Conservation (phyloP, 352 stramenopile species). For the Phytophthora citrophthora region DNA sequence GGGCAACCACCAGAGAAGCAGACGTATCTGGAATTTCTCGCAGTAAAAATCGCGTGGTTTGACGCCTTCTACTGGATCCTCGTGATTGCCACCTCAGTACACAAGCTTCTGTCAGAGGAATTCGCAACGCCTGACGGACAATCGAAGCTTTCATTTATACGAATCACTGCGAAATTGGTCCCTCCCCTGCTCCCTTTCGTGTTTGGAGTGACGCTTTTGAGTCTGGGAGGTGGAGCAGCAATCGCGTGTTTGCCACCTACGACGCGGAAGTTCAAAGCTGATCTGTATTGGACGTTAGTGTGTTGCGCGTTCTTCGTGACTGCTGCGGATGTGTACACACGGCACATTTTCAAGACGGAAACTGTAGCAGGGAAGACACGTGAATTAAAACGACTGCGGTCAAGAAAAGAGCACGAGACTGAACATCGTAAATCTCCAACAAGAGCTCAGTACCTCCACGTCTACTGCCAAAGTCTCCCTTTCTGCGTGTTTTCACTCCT, state of each 20-base stretch:
- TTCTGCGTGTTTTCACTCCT: slow-evolving; percentile 17
- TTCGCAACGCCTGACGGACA: slow-evolving; percentile 1
- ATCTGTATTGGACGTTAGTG: slow-evolving; percentile 21
- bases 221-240: slow-evolving; percentile 1
- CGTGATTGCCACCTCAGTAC: slow-evolving; percentile 4
- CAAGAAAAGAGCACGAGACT: not conserved
- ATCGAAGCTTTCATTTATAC: slow-evolving; percentile 3
- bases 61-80: slow-evolving; percentile 17
- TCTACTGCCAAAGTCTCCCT: slow-evolving; percentile 19
- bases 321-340: slow-evolving; percentile 11
- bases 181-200: slow-evolving; percentile 2
- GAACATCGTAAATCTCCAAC: slow-evolving; percentile 2
- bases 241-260: slow-evolving; percentile 9
- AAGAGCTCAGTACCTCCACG: slow-evolving; percentile 9
- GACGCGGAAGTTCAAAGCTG: slow-evolving; percentile 1
- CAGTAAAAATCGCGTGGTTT: slow-evolving; percentile 20
- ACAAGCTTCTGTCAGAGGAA: slow-evolving; percentile 10
- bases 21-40: slow-evolving; percentile 13
- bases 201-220: slow-evolving; percentile 6
- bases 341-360: slow-evolving; percentile 20
- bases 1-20: slow-evolving; percentile 2
- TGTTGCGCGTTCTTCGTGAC: slow-evolving; percentile 22
- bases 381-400: slow-evolving; percentile 8
- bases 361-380: slow-evolving; percentile 10
- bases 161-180: slow-evolving; percentile 3